Evolutionary conservation across 2,329 filamentous ascomycete genomes (phyloP), one percentile per base, ranked within the genome.

Genomic region (Colletotrichum lupini): DNA sequence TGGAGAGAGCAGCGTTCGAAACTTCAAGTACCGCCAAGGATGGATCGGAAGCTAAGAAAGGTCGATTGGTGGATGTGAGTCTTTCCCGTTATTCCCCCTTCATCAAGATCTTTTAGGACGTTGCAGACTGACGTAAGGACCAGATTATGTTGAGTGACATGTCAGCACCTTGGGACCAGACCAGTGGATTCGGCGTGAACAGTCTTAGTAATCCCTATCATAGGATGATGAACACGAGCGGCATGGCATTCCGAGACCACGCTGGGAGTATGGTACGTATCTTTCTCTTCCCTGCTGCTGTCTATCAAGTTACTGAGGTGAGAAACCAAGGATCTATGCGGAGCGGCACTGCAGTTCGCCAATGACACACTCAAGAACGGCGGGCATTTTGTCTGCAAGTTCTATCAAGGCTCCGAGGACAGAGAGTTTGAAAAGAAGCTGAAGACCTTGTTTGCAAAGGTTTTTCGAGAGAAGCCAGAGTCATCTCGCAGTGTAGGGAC

Each of bases 201-300:
- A 97, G 92, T 87, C 89, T 98, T 90, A 97, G 92, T 96, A 93
- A 97, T 90, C 95, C 95, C 76, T 97, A 97, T 91, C 83, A 85
- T 89, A 99, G 97, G 97, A 93, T 99, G 93, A 98, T 98, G 95
- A 99, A 99, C 84, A 98, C 96, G 78, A 98, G 94, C 85, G 97
- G 97, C 69, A 93, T 94, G 79, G 84, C 84, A 24, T 97, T 97
- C 80, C 91, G 92, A 76, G 97, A 99, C 83, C 97, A 99, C 83
- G 92, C 92, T 11, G 94, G 94, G 35, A 98, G 95, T 84, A 98
- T 99, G 94, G 96, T 98, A 85, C 81, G 92, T 81, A 5, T 35
- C 35, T 26, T 24, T 59, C n/a, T 14, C 46, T 35, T 9, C 53
- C 19, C 32, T 32, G 1, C 14, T 24, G 16, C 30, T 19, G 7